Percentiles rank a stretch among this genome's conserved stretches.
These are phyloP conservation scores for Clarireedia homoeocarpa DNA, from an alignment of 2,329 filamentous ascomycete genomes.

Conservation along the genomic window DNA sequence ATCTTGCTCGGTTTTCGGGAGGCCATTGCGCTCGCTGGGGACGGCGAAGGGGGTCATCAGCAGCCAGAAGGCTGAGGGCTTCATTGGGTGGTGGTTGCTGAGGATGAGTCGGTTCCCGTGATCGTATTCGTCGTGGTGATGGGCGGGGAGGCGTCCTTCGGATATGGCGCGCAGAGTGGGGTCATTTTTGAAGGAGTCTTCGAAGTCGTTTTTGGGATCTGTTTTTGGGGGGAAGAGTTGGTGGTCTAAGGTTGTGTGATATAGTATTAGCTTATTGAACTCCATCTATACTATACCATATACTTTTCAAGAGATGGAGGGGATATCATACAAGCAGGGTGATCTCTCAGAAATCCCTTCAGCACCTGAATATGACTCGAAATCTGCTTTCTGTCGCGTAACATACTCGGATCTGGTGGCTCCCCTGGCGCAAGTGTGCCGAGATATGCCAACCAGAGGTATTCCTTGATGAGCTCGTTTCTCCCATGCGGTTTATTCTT, in stretches of 20 bases:
- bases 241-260: constrained; percentile 26
- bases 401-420: constrained; percentile 38
- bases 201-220: constrained; percentile 44
- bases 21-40: constrained; percentile 14
- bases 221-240: constrained; percentile 50
- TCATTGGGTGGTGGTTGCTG: constrained; percentile 13
- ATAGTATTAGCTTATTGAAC: constrained; percentile 10
- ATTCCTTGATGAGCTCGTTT: constrained; percentile 64
- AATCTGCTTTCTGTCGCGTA: constrained; percentile 50
- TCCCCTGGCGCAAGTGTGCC: constrained; percentile 37
- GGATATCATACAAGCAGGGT: constrained; percentile 51
- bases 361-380: constrained; percentile 66
- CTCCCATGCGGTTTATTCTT: constrained; percentile 56
- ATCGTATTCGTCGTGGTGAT: constrained; percentile 16
- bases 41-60: constrained; percentile 19
- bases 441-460: constrained; percentile 47
- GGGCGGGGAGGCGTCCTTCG: constrained; percentile 31
- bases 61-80: constrained; percentile 24
- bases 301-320: too few relatives aligned
- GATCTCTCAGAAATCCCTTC: constrained; percentile 56
- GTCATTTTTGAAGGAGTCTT: constrained; percentile 57
- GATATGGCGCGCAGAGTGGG: constrained; percentile 54
- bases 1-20: constrained; percentile 17
- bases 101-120: constrained; percentile 12
- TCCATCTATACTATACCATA: too few relatives aligned